These are phyloP conservation scores for Colletotrichum navitas DNA, from an alignment of 2,329 filamentous ascomycete species.

Conservation along the genomic window DNA sequence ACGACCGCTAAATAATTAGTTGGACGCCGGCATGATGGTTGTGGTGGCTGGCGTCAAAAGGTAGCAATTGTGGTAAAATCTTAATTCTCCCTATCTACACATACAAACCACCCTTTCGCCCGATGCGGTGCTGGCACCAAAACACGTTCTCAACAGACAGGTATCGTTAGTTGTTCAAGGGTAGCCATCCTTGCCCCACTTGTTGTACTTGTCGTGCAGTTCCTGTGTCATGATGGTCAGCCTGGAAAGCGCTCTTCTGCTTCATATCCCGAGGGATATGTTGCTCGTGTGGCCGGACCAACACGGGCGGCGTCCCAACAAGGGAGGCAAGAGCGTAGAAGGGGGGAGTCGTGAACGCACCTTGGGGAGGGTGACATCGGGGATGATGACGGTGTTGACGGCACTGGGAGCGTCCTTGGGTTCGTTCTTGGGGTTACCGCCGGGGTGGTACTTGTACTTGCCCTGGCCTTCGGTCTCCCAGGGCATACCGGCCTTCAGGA, in stretches of 20 bases:
- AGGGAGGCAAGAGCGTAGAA: neutral
- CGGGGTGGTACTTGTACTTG: slow-evolving; percentile 86
- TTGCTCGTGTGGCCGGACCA: neutral
- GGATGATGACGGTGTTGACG: slow-evolving; percentile 93
- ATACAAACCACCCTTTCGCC: slow-evolving; percentile 33
- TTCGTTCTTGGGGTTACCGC: slow-evolving; percentile 80
- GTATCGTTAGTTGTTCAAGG: slow-evolving; percentile 56
- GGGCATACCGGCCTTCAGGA: slow-evolving; percentile 86
- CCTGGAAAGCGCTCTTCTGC: slow-evolving; percentile 1
- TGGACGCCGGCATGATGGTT: neutral
- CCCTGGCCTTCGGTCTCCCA: slow-evolving; percentile 79
- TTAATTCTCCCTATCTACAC: slow-evolving; percentile 43
- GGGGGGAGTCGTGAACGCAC: slow-evolving; percentile 59
- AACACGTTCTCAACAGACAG: slow-evolving; percentile 24
- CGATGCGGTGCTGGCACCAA: slow-evolving; percentile 24
- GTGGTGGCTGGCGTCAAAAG: neutral
- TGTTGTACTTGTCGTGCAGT: slow-evolving; percentile 98
- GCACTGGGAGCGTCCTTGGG: slow-evolving; percentile 94
- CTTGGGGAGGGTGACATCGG: slow-evolving; percentile 92
- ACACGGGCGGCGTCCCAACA: neutral
- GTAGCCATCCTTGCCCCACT: slow-evolving; percentile 98
- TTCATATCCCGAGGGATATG: neutral
- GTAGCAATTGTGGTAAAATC: slow-evolving; percentile 25
- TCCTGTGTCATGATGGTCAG: slow-evolving; percentile 64
- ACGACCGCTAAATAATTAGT: neutral